These are phyloP conservation scores for Sordariomycetes sp. DNA, from an alignment of 2,329 filamentous ascomycete genomes.

Conservation along the genomic window DNA sequence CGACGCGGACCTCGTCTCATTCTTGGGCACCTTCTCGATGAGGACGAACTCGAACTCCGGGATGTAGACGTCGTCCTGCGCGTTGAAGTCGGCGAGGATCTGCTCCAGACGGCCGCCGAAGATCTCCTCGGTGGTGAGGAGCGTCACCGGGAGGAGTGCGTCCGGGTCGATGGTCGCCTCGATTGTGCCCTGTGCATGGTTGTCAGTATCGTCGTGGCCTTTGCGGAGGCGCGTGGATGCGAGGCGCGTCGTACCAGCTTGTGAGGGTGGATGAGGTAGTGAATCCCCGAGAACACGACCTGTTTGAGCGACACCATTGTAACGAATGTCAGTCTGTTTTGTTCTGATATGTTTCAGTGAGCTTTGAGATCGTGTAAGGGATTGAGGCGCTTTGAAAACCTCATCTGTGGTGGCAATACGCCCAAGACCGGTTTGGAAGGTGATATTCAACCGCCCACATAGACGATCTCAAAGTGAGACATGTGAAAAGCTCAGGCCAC, in stretches of 20 bases:
- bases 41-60: conserved; percentile 27
- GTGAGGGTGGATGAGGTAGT: conserved; percentile 29
- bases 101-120: conserved; percentile 23
- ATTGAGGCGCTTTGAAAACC: no score
- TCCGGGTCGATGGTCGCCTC: conserved; percentile 30
- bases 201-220: not conserved
- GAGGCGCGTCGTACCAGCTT: conserved; percentile 24
- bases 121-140: conserved; percentile 26
- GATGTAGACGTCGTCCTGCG: conserved; percentile 27
- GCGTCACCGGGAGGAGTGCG: conserved; percentile 28
- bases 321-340: no score
- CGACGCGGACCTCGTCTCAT: conserved; percentile 4
- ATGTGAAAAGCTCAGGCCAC: no score
- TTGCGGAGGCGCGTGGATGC: not conserved
- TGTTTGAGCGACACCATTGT: conserved; percentile 18
- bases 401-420: no score
- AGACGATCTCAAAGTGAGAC: no score
- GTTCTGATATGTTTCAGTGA: no score
- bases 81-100: conserved; percentile 19
- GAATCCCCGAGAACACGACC: conserved; percentile 24
- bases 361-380: no score
- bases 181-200: conserved; percentile 23
- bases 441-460: no score
- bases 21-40: conserved; percentile 24
- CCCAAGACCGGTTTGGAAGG: no score